Conservation (phyloP, 345 rosid species). For the Nephelium lappaceum region DNA sequence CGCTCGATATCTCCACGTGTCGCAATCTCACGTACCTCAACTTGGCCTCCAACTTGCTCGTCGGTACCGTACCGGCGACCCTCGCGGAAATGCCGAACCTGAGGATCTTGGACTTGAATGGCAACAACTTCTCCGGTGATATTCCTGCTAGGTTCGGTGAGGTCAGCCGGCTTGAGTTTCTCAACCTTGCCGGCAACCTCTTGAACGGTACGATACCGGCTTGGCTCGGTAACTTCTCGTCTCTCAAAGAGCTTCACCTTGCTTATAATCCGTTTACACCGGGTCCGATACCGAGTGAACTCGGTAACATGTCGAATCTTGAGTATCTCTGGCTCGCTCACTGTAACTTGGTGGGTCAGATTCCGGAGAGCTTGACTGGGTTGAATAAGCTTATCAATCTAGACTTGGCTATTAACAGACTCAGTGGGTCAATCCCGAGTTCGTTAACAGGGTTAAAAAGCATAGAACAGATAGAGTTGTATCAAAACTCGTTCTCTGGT, state of each 20-base stretch:
- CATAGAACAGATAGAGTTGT: slow-evolving; percentile 70
- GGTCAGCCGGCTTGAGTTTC: slow-evolving; percentile 51
- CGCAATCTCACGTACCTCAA: slow-evolving; percentile 44
- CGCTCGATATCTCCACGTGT: slow-evolving; percentile 52
- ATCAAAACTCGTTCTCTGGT: slow-evolving; percentile 69
- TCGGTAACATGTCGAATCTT: slow-evolving; percentile 60
- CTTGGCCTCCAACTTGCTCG: slow-evolving; percentile 47
- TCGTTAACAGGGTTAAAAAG: slow-evolving; percentile 51
- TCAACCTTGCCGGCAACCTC: slow-evolving; percentile 55
- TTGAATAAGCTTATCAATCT: slow-evolving; percentile 46
- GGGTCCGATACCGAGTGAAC: slow-evolving; percentile 46
- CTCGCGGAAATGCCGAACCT: slow-evolving; percentile 58
- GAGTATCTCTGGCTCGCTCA: slow-evolving; percentile 59
- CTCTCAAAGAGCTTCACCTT: slow-evolving; percentile 53
- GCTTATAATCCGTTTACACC: slow-evolving; percentile 66
- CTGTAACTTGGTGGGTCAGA: slow-evolving; percentile 54
- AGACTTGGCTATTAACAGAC: slow-evolving; percentile 55
- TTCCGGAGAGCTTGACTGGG: slow-evolving; percentile 47
- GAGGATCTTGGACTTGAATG: slow-evolving; percentile 35
- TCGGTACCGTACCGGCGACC: slow-evolving; percentile 59
- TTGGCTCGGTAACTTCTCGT: slow-evolving; percentile 60
- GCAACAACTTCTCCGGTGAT: slow-evolving; percentile 64
- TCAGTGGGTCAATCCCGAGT: slow-evolving; percentile 69
- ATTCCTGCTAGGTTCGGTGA: slow-evolving; percentile 57
- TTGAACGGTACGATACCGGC: slow-evolving; percentile 57